Percentiles rank a stretch among this genome's conserved stretches.
Evolutionary conservation across 305 asterid genomes (phyloP).

Genomic region (Solanum hybrid): DNA sequence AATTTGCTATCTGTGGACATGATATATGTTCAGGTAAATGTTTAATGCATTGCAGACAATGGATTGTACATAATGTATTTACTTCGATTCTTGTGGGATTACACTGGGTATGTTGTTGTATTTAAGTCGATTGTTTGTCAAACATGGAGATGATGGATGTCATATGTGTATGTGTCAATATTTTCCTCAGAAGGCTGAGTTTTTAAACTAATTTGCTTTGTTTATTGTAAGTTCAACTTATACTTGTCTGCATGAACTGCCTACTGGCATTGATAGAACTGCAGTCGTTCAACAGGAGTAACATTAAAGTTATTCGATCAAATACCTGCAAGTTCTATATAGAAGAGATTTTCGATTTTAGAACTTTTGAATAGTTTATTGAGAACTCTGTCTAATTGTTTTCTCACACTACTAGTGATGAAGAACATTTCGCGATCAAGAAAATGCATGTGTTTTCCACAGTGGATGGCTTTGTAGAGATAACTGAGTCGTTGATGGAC

Average conservation of each 20-base stretch:
- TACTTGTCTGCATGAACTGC: background rate
- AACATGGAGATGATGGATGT: background rate
- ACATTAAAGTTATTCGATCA: background rate
- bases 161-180: background rate
- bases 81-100: background rate
- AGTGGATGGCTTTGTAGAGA: conserved; percentile 69
- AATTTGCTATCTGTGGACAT: background rate
- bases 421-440: conserved; percentile 51
- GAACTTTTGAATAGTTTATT: background rate
- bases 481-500: conserved; percentile 57
- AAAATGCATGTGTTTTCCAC: conserved; percentile 74
- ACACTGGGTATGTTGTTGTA: background rate
- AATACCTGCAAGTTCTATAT: background rate
- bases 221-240: background rate
- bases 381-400: background rate
- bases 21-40: background rate
- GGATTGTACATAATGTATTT: background rate
- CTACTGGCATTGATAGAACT: background rate
- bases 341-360: background rate
- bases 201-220: background rate
- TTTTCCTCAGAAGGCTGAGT: too few species aligned
- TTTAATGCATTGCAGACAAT: background rate
- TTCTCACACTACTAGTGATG: conserved; percentile 43
- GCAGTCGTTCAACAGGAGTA: background rate
- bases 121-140: background rate